These are phyloP conservation scores for Hemisphaericaspora xylanilytica DNA, from an alignment of 1,139 yeast species.

Conservation along the genomic window DNA sequence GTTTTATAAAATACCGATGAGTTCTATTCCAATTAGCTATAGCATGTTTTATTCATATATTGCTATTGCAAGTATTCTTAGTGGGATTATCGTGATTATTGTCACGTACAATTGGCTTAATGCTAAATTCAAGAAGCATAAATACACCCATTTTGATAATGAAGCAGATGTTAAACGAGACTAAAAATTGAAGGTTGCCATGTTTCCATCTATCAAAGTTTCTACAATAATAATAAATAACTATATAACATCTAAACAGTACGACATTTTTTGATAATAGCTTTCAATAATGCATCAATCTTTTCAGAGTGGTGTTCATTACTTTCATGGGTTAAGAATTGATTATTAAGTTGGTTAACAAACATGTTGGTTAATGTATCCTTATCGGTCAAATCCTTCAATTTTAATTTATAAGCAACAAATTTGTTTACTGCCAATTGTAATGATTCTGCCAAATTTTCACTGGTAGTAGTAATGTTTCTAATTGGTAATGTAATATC, in stretches of 20 bases:
- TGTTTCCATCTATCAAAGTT: too few species aligned
- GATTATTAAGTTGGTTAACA: conserved; percentile 36
- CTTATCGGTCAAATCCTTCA: conserved; percentile 30
- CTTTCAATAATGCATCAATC: conserved; percentile 32
- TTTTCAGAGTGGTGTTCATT: conserved; percentile 21
- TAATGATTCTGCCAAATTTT: conserved; percentile 54
- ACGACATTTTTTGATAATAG: conserved; percentile 40
- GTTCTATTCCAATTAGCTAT: conserved; percentile 29
- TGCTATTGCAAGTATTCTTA: conserved; percentile 22
- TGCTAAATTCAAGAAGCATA: conserved; percentile 18
- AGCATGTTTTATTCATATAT: conserved; percentile 22
- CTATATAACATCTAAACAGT: conserved; percentile 10
- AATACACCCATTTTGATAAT: conserved; percentile 24
- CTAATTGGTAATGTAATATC: conserved; percentile 72
- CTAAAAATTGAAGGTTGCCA: too few species aligned
- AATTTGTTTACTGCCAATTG: conserved; percentile 73
- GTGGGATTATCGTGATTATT: conserved; percentile 26
- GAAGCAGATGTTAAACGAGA: conserved; percentile 31
- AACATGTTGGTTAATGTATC: conserved; percentile 45
- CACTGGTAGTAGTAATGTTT: conserved; percentile 35
- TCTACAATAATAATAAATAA: neutral
- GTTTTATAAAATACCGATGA: conserved; percentile 39
- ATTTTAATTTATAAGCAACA: conserved; percentile 55
- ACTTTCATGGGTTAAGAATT: conserved; percentile 21
- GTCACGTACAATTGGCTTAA: conserved; percentile 24